A percentile compares a stretch with the other conserved stretches of the same genome.
phyloP scores from a whole-genome alignment of 2,329 filamentous ascomycete species.

The Alternaria infectoria region DNA sequence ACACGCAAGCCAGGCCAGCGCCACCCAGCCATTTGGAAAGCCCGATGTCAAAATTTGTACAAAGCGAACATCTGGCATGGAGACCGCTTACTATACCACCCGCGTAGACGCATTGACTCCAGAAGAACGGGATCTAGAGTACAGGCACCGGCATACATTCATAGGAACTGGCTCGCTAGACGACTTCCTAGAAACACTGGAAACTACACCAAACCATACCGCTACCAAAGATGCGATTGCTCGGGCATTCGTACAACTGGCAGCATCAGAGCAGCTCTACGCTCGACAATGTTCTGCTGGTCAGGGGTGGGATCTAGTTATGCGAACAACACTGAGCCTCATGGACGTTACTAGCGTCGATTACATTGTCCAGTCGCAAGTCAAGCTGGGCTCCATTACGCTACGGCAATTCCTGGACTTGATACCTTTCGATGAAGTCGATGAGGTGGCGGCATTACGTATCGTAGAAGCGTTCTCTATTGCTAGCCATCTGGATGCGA shows the following conservation, averaged over 20 bases:
- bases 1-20: neutral
- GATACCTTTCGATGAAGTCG: conserved; percentile 22
- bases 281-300: conserved; percentile 24
- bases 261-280: conserved; percentile 30
- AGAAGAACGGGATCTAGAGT: conserved; percentile 32
- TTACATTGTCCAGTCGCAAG: conserved; percentile 24
- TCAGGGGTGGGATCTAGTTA: conserved; percentile 33
- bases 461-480: conserved; percentile 34
- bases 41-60: neutral
- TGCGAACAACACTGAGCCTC: conserved; percentile 20
- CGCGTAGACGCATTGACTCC: neutral
- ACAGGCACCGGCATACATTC: conserved; percentile 40
- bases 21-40: neutral
- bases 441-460: conserved; percentile 6
- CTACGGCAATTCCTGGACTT: conserved; percentile 28
- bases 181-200: conserved; percentile 30
- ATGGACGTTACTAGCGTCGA: conserved; percentile 20
- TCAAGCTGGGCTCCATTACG: conserved; percentile 34
- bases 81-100: neutral
- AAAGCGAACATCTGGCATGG: neutral
- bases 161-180: conserved; percentile 38
- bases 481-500: conserved; percentile 27
- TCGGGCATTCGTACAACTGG: conserved; percentile 28
- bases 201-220: conserved; percentile 12
- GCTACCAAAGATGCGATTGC: conserved; percentile 18